These are phyloP conservation scores for Yamadazyma takamatsuzukensis DNA, from an alignment of 805 yeast species.

Conservation along the genomic window DNA sequence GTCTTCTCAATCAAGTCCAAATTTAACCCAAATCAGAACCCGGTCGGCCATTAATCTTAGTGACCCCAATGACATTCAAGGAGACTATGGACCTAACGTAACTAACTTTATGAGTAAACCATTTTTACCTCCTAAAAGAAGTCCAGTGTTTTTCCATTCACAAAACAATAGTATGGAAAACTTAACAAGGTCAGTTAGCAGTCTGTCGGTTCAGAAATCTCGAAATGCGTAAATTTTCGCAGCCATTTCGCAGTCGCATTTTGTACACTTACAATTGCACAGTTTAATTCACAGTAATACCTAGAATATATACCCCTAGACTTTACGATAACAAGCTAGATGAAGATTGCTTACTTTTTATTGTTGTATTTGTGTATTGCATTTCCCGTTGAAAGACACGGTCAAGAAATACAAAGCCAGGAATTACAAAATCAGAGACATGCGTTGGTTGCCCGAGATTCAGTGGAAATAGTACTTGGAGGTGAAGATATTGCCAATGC, in stretches of 20 bases:
- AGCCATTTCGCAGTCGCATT: too few relatives aligned
- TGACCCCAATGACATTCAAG: constrained; percentile 6
- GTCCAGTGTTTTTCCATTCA: constrained; percentile 8
- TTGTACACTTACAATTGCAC: too few relatives aligned
- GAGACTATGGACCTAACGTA: constrained; percentile 8
- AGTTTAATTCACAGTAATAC: too few relatives aligned
- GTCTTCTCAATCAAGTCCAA: constrained; percentile 17
- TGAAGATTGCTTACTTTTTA: too few relatives aligned
- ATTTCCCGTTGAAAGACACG: too few relatives aligned
- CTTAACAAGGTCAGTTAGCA: constrained; percentile 18
- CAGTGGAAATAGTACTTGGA: constrained; percentile 15
- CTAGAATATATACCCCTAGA: too few relatives aligned
- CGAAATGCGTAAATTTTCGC: too few relatives aligned
- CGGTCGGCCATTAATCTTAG: constrained; percentile 31
- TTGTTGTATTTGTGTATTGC: too few relatives aligned
- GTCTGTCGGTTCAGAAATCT: constrained; percentile 10
- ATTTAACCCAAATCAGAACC: constrained; percentile 25
- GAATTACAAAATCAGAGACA: too few relatives aligned
- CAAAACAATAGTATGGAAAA: constrained; percentile 25
- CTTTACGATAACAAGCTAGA: too few relatives aligned
- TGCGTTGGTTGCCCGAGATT: constrained; percentile 13
- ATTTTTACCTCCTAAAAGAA: constrained; percentile 27
- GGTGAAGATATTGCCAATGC: constrained; percentile 15
- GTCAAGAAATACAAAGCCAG: too few relatives aligned
- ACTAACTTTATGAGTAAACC: constrained; percentile 35